A percentile compares a stretch with the other conserved stretches of the same genome.
Conservation (phyloP, 2,329 filamentous ascomycete species). For the Cladosporium colombiae region DNA sequence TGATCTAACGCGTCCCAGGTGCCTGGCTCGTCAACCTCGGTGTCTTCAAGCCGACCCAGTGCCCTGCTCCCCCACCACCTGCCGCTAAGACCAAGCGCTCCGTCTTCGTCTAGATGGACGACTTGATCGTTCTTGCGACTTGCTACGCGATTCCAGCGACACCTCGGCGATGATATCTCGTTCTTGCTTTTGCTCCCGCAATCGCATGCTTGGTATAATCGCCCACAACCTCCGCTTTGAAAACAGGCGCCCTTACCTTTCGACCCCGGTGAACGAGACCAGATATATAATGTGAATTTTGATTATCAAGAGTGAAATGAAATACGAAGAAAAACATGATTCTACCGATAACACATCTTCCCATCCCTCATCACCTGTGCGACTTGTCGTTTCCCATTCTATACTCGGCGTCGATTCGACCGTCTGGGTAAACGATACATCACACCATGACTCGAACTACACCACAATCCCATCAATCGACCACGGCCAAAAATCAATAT, state of each 20-base stretch:
- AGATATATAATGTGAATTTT: background rate
- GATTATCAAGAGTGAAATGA: background rate
- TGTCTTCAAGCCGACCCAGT: slow-evolving; percentile 26
- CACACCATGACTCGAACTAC: background rate
- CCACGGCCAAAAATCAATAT: background rate
- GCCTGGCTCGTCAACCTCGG: slow-evolving; percentile 38
- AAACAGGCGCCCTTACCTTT: background rate
- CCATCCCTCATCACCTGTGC: background rate
- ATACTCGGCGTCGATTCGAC: no score
- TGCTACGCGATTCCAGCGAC: background rate
- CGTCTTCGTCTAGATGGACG: slow-evolving; percentile 5
- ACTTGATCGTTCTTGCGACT: background rate
- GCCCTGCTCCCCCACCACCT: slow-evolving; percentile 14
- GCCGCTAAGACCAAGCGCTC: slow-evolving; percentile 6
- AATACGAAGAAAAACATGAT: background rate
- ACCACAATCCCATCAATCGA: background rate
- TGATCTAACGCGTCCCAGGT: slow-evolving; percentile 26
- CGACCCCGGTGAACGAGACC: background rate
- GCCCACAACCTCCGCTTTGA: background rate
- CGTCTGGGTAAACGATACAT: no score
- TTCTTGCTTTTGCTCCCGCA: background rate
- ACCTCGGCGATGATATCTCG: background rate
- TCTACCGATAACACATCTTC: background rate
- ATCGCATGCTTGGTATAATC: background rate
- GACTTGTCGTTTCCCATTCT: no score